Conservation (phyloP, 2,329 filamentous ascomycete species). For the Talaromyces sp. region DNA sequence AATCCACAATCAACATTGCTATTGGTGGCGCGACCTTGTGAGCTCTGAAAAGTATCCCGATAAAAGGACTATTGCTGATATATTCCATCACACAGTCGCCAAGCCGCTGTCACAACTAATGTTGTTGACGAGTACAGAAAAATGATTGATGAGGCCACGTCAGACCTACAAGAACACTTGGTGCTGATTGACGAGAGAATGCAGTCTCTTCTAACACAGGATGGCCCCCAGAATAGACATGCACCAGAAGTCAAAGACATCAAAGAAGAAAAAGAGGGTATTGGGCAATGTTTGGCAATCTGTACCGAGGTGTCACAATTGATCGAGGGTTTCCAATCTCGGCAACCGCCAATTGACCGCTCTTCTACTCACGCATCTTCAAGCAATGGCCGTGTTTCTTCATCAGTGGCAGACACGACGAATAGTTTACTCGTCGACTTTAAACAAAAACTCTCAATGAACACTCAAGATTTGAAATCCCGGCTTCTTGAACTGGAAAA, state of each 20-base stretch:
- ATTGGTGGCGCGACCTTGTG: conserved; percentile 36
- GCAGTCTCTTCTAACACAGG: conserved; percentile 16
- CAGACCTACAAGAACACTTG: conserved; percentile 31
- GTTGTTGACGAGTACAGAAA: conserved; percentile 35
- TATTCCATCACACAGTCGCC: conserved; percentile 5
- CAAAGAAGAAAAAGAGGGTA: conserved; percentile 31
- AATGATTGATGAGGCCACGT: conserved; percentile 34
- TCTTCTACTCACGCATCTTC: too few species aligned
- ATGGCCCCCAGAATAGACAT: not conserved
- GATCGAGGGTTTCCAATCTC: conserved; percentile 23
- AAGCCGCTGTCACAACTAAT: conserved; percentile 17
- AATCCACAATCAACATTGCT: conserved; percentile 36
- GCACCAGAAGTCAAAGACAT: conserved; percentile 17
- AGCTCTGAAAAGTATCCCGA: conserved; percentile 10
- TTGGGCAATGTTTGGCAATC: conserved; percentile 31
- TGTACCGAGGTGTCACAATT: conserved; percentile 29
- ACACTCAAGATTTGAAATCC: too few species aligned
- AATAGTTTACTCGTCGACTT: too few species aligned
- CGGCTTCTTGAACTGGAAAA: too few species aligned
- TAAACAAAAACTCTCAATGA: too few species aligned
- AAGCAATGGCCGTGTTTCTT: too few species aligned
- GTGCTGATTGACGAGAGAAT: conserved; percentile 26
- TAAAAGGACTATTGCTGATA: not conserved
- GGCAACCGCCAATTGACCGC: not conserved
- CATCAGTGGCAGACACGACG: too few species aligned